These are phyloP conservation scores for Colletotrichum nymphaeae DNA, from an alignment of 2,329 filamentous ascomycete genomes.

Conservation along the genomic window DNA sequence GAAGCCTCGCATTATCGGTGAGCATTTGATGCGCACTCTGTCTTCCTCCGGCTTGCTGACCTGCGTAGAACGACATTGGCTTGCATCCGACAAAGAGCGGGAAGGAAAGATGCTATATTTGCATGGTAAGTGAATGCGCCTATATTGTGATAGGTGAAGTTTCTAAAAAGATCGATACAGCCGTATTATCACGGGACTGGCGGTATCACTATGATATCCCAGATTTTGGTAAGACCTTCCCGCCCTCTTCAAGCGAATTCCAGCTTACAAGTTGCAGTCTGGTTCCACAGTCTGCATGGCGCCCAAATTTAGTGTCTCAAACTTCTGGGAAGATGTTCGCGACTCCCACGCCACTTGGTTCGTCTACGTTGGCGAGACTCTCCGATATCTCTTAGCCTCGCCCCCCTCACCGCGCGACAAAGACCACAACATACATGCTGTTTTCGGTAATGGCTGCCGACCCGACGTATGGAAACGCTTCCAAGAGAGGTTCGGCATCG, in stretches of 20 bases:
- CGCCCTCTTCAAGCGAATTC: constrained; percentile 40
- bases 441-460: constrained; percentile 75
- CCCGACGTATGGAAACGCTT: constrained; percentile 77
- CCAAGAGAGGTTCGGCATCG: constrained; percentile 57
- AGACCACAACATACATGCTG: constrained; percentile 67
- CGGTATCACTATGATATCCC: constrained; percentile 66
- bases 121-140: constrained; percentile 2
- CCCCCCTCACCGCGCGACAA: constrained; percentile 72
- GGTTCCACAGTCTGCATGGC: constrained; percentile 70
- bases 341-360: constrained; percentile 77
- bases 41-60: background rate
- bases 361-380: constrained; percentile 82
- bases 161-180: constrained; percentile 13
- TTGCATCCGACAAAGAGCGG: background rate
- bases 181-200: constrained; percentile 79
- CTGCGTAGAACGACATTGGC: constrained; percentile 6
- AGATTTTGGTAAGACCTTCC: constrained; percentile 59
- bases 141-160: accelerated
- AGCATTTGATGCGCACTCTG: background rate
- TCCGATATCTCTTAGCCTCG: constrained; percentile 77
- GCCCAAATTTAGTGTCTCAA: constrained; percentile 74
- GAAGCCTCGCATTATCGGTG: constrained; percentile 33
- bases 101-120: constrained; percentile 14
- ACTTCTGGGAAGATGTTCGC: constrained; percentile 79
- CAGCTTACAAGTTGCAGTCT: constrained; percentile 1